phyloP scores from a whole-genome alignment of 2,329 filamentous ascomycete genomes.

The Amauroascus verrucosus region DNA sequence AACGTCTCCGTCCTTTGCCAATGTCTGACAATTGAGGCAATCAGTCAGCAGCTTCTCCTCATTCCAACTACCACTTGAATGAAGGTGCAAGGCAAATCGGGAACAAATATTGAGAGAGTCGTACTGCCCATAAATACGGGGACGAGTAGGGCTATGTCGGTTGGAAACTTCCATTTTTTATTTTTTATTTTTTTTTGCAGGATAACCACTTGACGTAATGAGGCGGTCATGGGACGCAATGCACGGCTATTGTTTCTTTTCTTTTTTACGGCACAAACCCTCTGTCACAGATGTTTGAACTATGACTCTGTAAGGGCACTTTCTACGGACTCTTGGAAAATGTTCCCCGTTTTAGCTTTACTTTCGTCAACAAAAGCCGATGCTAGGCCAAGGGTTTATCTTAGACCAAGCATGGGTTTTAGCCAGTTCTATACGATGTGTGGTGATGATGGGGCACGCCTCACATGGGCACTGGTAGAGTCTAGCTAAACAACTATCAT shows the following conservation, averaged over 20 bases:
- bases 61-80: background rate
- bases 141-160: background rate
- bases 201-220: background rate
- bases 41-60: background rate
- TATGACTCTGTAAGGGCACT: background rate
- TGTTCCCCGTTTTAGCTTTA: background rate
- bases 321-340: too few relatives aligned
- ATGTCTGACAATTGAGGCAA: background rate
- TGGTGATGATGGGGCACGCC: background rate
- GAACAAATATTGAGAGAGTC: background rate
- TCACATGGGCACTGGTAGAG: background rate
- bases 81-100: background rate
- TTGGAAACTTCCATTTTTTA: background rate
- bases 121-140: background rate
- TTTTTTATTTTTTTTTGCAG: too few relatives aligned
- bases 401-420: background rate
- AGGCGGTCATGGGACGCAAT: background rate
- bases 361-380: background rate
- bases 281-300: background rate
- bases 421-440: too few relatives aligned
- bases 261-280: background rate
- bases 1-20: background rate
- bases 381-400: background rate
- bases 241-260: background rate
- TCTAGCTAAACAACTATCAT: background rate